These are phyloP conservation scores for Russula emetica DNA, from an alignment of 768 basidiomycete genomes.

Conservation along the genomic window DNA sequence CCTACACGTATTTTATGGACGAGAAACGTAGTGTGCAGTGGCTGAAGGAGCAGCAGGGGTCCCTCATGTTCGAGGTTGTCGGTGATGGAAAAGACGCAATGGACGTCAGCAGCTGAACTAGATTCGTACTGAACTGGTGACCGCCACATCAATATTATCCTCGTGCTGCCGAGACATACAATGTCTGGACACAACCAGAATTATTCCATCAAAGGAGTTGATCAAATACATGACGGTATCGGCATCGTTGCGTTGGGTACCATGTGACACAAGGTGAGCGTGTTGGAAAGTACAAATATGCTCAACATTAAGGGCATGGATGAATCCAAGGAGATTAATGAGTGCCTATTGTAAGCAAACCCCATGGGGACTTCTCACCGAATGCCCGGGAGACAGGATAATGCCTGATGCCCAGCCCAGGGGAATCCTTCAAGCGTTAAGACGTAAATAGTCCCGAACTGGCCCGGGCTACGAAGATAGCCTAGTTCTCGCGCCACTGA, in stretches of 20 bases:
- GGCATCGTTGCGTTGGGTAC: background rate
- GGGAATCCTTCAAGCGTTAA: background rate
- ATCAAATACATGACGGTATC: background rate
- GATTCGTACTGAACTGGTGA: background rate
- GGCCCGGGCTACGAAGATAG: background rate
- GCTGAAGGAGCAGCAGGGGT: conserved; percentile 79
- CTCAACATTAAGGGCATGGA: background rate
- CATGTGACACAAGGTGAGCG: background rate
- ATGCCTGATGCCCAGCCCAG: background rate
- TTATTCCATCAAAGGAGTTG: background rate
- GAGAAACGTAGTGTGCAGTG: conserved; percentile 90
- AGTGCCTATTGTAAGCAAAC: background rate
- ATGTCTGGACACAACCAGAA: background rate
- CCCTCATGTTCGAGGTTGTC: conserved; percentile 71
- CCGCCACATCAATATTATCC: background rate
- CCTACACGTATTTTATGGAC: conserved; percentile 89
- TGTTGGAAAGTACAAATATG: background rate
- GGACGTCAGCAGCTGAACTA: conserved; percentile 36
- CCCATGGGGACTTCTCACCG: background rate
- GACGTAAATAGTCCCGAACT: background rate
- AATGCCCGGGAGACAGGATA: background rate
- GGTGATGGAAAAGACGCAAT: conserved; percentile 36
- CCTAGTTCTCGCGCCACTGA: conserved; percentile 62
- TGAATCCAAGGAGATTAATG: background rate
- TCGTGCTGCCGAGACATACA: background rate